A percentile compares a stretch with the other conserved stretches of the same genome.
Evolutionary conservation across 2,329 filamentous ascomycete species (phyloP).

Genomic region (Colletotrichum abscissum): DNA sequence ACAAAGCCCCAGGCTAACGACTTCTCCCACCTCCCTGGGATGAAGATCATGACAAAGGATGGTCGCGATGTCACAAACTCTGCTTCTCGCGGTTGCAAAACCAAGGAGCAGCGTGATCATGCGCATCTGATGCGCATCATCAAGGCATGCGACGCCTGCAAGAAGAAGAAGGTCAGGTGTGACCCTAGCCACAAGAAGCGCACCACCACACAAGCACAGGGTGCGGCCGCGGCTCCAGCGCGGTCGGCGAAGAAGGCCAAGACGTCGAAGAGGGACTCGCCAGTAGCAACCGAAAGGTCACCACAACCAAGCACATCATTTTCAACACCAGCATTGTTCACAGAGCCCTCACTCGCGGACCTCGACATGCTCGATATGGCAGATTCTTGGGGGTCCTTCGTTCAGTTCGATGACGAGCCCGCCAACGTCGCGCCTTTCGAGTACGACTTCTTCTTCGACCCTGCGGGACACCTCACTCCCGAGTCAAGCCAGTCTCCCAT

Average conservation of each 20-base stretch:
- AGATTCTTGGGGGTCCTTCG: slow-evolving; percentile 57
- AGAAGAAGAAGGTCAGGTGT: slow-evolving; percentile 72
- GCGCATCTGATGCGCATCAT: slow-evolving; percentile 75
- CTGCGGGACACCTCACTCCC: slow-evolving; percentile 55
- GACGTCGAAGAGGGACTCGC: slow-evolving; percentile 41
- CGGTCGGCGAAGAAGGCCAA: slow-evolving; percentile 57
- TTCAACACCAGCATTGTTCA: slow-evolving; percentile 25
- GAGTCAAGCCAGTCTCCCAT: slow-evolving; percentile 43
- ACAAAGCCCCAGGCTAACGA: slow-evolving; percentile 46
- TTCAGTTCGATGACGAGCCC: slow-evolving; percentile 55
- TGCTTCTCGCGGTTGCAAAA: slow-evolving; percentile 72
- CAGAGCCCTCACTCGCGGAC: slow-evolving; percentile 36
- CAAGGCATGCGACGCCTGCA: slow-evolving; percentile 74
- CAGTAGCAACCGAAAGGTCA: not conserved
- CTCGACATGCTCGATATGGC: slow-evolving; percentile 37
- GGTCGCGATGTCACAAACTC: slow-evolving; percentile 72
- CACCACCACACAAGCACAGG: slow-evolving; percentile 47
- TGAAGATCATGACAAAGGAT: slow-evolving; percentile 75
- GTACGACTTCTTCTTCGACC: slow-evolving; percentile 60
- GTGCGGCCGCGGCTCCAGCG: slow-evolving; percentile 33
- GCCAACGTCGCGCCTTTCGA: slow-evolving; percentile 47
- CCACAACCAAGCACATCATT: not conserved
- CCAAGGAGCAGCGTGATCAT: slow-evolving; percentile 75
- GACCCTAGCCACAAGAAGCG: slow-evolving; percentile 69
- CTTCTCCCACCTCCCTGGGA: slow-evolving; percentile 68